Conservation (phyloP, 345 rosid genomes). For the Populus davidiana region DNA sequence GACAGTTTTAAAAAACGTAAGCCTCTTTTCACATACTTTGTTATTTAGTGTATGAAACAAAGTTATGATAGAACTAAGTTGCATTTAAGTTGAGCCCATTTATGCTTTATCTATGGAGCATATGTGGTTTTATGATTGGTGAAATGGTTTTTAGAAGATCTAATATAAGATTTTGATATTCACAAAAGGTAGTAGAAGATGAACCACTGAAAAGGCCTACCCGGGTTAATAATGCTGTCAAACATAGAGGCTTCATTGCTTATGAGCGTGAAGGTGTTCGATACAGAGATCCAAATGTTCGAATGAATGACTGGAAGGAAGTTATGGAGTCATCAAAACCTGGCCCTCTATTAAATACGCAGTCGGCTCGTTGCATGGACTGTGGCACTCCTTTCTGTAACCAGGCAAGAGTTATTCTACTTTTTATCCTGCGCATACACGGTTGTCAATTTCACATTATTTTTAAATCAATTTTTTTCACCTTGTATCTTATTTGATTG, state of each 20-base stretch:
- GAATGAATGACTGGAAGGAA: conserved; percentile 90
- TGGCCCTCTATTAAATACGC: conserved; percentile 82
- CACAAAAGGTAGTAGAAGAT: conserved; percentile 42
- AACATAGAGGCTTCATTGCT: conserved; percentile 79
- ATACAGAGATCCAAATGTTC: conserved; percentile 84
- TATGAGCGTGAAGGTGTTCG: conserved; percentile 90
- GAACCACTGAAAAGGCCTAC: conserved; percentile 57
- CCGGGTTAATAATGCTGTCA: conserved; percentile 56
- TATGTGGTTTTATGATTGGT: not conserved
- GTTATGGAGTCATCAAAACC: conserved; percentile 81
- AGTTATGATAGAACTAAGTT: not conserved
- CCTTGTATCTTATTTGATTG: not conserved
- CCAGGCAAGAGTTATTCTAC: conserved; percentile 49
- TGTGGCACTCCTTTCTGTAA: conserved; percentile 99
- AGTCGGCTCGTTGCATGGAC: conserved; percentile 99
- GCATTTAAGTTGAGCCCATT: not conserved
- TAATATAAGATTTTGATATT: conserved; percentile 10
- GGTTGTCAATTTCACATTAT: not conserved
- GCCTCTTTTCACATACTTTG: not conserved
- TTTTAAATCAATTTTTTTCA: no score
- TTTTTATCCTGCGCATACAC: not conserved
- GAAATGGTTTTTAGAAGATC: not conserved
- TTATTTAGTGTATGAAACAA: not conserved
- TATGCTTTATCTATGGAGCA: not conserved
- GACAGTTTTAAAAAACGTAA: not conserved